phyloP scores from a whole-genome alignment of 805 yeast species.

The Sugiyamaella lignohabitans region DNA sequence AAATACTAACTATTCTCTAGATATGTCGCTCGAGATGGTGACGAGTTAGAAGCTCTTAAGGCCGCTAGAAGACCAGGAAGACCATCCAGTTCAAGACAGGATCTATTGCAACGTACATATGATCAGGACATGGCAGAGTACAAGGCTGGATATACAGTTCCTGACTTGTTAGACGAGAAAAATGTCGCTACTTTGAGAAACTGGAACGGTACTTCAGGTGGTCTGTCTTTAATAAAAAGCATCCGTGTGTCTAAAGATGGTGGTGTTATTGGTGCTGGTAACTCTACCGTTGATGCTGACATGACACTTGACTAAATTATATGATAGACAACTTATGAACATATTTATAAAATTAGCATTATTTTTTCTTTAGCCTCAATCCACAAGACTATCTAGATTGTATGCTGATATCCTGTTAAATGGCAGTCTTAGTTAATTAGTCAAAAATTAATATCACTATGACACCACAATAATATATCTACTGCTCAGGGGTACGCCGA shows the following conservation, averaged over 20 bases:
- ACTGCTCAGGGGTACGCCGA: too few relatives aligned
- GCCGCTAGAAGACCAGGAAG: slow-evolving; percentile 76
- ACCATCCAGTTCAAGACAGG: slow-evolving; percentile 70
- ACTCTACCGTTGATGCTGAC: neutral
- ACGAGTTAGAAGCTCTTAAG: slow-evolving; percentile 59
- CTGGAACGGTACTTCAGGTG: slow-evolving; percentile 85
- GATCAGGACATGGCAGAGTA: slow-evolving; percentile 59
- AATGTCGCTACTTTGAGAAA: slow-evolving; percentile 54
- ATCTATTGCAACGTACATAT: slow-evolving; percentile 52
- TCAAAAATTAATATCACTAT: too few relatives aligned
- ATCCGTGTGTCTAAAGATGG: slow-evolving; percentile 28
- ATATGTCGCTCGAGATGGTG: slow-evolving; percentile 60
- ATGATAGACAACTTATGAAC: too few relatives aligned
- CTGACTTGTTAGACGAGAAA: slow-evolving; percentile 57
- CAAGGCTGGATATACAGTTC: slow-evolving; percentile 60
- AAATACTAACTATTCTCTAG: slow-evolving; percentile 11
- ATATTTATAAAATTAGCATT: too few relatives aligned
- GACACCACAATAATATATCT: too few relatives aligned
- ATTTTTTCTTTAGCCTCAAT: too few relatives aligned
- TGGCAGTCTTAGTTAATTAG: too few relatives aligned
- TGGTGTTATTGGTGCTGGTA: neutral
- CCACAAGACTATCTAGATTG: too few relatives aligned
- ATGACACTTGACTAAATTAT: neutral
- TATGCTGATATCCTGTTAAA: too few relatives aligned
- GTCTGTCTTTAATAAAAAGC: slow-evolving; percentile 56